Conservation (phyloP, 129 eudicot species). For the Heracleum sosnowskyi region DNA sequence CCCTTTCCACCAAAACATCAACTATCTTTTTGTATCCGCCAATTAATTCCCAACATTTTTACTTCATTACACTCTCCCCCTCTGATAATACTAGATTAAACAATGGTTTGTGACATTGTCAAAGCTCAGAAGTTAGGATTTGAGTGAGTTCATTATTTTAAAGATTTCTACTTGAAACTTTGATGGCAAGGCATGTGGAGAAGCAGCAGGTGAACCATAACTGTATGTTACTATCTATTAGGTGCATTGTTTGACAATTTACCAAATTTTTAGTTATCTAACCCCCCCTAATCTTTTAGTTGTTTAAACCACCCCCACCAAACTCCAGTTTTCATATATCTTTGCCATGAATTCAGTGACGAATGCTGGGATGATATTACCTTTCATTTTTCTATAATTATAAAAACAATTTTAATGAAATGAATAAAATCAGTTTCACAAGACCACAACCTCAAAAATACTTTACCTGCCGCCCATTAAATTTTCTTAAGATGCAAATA, state of each 20-base stretch:
- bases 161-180: not conserved
- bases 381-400: no score
- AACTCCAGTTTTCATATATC: not conserved
- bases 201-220: not conserved
- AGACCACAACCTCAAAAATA: no score
- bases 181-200: not conserved
- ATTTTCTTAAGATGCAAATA: no score
- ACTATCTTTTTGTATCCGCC: not conserved
- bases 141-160: not conserved
- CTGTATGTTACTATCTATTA: not conserved
- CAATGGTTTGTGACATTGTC: not conserved
- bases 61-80: not conserved
- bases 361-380: no score
- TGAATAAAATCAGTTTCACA: no score
- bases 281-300: not conserved
- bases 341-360: no score
- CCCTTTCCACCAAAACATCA: not conserved
- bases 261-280: constrained; percentile 4
- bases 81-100: not conserved
- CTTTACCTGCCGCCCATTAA: no score
- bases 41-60: not conserved
- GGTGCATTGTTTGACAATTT: not conserved
- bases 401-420: no score
- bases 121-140: not conserved
- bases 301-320: not conserved